Percentiles rank a stretch among this genome's conserved stretches.
Conservation (phyloP, 1,284 basidiomycete genomes). For the Veloboletus limbatus region DNA sequence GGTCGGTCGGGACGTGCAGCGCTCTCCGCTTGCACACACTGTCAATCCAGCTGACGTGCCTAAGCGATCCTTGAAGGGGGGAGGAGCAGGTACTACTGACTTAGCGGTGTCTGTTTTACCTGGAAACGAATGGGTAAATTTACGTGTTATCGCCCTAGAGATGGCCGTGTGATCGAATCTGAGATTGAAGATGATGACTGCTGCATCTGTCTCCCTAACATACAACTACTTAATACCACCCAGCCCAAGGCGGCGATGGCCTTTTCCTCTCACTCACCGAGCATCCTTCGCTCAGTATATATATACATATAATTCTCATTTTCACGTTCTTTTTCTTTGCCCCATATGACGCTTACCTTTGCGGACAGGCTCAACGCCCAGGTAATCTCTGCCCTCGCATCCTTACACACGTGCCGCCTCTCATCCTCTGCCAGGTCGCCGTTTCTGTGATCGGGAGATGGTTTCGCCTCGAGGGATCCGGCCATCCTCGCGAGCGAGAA, state of each 20-base stretch:
- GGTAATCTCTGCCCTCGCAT: conserved; percentile 21
- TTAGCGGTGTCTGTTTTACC: background rate
- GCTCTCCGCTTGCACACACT: too few relatives aligned
- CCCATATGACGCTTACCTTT: conserved; percentile 38
- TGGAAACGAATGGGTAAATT: conserved; percentile 14
- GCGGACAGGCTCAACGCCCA: conserved; percentile 43
- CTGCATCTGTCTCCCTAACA: conserved; percentile 9
- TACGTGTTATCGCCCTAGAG: conserved; percentile 28
- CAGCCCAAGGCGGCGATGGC: background rate
- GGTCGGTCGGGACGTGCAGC: too few relatives aligned
- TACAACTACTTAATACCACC: background rate
- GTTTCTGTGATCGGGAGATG: conserved; percentile 71
- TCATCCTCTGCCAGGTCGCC: conserved; percentile 49
- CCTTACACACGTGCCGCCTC: background rate
- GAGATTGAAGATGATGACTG: conserved; percentile 20
- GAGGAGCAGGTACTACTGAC: too few relatives aligned
- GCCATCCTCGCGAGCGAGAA: conserved; percentile 68
- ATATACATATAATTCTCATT: conserved; percentile 13
- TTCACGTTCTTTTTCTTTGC: conserved; percentile 18
- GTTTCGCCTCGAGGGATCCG: conserved; percentile 84
- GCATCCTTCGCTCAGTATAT: conserved; percentile 24
- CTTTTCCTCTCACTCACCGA: background rate
- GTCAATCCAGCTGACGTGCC: too few relatives aligned
- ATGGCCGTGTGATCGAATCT: conserved; percentile 18
- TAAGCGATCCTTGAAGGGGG: too few relatives aligned